phyloP scores from a whole-genome alignment of 1,284 basidiomycete genomes.

The Pseudozyma tsukubaensis region DNA sequence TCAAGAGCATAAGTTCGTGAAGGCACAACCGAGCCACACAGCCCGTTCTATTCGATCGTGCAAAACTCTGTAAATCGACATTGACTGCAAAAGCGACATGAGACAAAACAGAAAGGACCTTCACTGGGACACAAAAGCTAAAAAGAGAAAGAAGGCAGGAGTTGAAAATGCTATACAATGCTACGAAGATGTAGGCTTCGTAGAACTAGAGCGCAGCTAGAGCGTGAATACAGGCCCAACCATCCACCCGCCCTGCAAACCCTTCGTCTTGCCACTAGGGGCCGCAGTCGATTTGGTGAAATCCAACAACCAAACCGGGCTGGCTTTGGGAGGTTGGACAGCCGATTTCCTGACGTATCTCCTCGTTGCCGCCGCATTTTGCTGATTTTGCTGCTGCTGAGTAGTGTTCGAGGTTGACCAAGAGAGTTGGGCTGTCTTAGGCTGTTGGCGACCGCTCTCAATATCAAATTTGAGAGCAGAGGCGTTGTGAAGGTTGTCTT shows the following conservation, averaged over 20 bases:
- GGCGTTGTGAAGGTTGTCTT: conserved; percentile 4
- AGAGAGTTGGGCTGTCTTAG: conserved; percentile 1
- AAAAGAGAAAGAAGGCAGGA: background rate
- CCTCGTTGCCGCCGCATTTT: conserved; percentile 5
- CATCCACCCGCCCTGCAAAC: background rate
- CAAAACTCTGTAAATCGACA: too few species aligned
- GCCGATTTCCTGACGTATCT: conserved; percentile 27
- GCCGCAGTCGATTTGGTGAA: conserved; percentile 11
- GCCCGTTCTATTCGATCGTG: too few species aligned
- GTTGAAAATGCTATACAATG: background rate
- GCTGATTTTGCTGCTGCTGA: background rate
- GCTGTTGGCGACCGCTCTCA: conserved; percentile 5
- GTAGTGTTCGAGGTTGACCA: background rate
- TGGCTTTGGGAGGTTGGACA: conserved; percentile 20
- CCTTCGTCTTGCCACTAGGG: background rate
- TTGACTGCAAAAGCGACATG: too few species aligned
- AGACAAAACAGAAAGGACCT: too few species aligned
- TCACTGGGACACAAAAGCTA: background rate
- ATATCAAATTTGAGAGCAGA: conserved; percentile 9
- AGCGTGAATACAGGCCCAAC: conserved; percentile 21
- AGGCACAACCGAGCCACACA: too few species aligned
- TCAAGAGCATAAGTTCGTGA: too few species aligned
- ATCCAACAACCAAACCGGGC: conserved; percentile 41
- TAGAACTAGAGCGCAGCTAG: background rate
- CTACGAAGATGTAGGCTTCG: background rate